A percentile compares a stretch with the other conserved stretches of the same genome.
Conservation (phyloP, 1,284 basidiomycete genomes). For the Ceratobasidium papillatum region DNA sequence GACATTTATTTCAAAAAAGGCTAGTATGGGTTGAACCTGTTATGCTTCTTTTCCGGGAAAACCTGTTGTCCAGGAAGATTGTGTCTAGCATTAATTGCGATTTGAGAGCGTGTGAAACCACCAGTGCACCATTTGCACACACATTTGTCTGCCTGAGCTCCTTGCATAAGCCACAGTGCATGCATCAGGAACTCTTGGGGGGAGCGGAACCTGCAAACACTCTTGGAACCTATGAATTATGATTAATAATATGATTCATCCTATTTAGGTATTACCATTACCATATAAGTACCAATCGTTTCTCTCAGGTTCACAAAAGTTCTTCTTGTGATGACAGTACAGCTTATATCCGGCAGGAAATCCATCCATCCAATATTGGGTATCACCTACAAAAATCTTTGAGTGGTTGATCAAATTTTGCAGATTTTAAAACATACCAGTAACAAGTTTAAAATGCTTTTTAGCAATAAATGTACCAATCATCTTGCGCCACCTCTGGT, state of each 20-base stretch:
- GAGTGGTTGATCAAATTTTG: not conserved
- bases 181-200: conserved; percentile 2
- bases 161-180: conserved; percentile 8
- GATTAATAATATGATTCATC: not conserved
- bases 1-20: no score
- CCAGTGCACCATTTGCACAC: not conserved
- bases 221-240: not conserved
- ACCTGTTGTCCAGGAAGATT: not conserved
- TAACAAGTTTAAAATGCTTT: not conserved
- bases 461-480: not conserved
- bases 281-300: conserved; percentile 9
- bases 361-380: not conserved
- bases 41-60: not conserved
- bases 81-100: not conserved
- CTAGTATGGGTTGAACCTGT: no score
- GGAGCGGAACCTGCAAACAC: not conserved
- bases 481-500: not conserved
- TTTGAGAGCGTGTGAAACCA: not conserved
- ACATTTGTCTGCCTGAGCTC: not conserved
- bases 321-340: not conserved
- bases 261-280: not conserved
- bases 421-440: not conserved
- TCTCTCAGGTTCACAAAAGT: not conserved
- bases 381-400: not conserved
- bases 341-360: not conserved